Evolutionary conservation across 169 alveolate species (phyloP), one percentile per base, ranked within the genome.

Genomic region (Neospora caninum): DNA sequence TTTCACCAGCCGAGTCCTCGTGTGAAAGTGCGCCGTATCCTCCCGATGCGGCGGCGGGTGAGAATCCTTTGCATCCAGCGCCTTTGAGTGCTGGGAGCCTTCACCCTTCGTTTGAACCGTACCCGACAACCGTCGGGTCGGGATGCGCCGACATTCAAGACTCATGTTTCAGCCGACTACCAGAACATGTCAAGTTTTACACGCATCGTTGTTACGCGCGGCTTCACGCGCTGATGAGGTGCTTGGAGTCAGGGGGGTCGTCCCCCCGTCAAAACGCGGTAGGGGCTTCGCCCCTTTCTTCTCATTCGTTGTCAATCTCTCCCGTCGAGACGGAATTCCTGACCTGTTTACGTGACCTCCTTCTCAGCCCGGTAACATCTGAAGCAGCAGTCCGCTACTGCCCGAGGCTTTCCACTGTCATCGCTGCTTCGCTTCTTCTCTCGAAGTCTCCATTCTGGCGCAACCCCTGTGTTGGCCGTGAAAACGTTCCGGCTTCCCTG

Each of bases 391-490:
- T 31, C 54, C 89, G 64, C 38, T 13, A 38, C 67, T 82, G 89
- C 67, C 89, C 89, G 67, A 64, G 64, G 43, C 89, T 82, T 7
- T 78, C 86, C 29, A 78, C 86, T 7, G 86, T 38, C 22, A n/a
- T n/a, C 45, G 86, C 86, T 38, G 45, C 86, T 16, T n/a, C 86
- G 41, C 45, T 78, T 6, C 86, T 78, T 78, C 29, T 16, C 86
- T 16, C 39, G 20, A 20, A 13, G 10, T 78, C 39, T 13, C 41
- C 39, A 29, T 18, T 78, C 86, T n/a, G 86, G 20, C 58, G 58
- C 4, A 49, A 49, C 13, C 22, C 13, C 4, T 49, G 58, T 13
- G 22, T 49, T 13, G 58, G 58, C 58, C 4, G 58, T 13, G 22
- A 29, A 64, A 16, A 1, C 0, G 25, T 64, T 64, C 20, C 73